Evolutionary conservation across 257 asterid species (phyloP).

Genomic region (Solanum stenotomum): DNA sequence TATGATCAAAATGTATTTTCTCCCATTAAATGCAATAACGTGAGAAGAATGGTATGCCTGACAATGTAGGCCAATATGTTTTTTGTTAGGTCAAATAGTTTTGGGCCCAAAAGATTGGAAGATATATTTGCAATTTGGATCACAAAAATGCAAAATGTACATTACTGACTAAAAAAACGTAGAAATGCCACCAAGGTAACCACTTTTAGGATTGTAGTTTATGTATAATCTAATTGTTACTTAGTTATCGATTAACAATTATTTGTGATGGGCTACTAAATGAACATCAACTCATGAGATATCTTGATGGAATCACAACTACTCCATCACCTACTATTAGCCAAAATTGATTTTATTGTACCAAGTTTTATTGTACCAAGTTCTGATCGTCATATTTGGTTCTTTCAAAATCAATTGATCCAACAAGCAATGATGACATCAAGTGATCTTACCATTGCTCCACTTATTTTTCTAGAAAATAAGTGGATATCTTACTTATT

Average conservation of each 20-base stretch:
- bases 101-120: slow-evolving; percentile 5
- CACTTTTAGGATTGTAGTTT: neutral
- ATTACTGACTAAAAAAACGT: neutral
- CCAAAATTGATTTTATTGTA: too few relatives aligned
- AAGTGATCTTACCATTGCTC: too few relatives aligned
- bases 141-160: neutral
- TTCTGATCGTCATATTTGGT: too few relatives aligned
- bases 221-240: neutral
- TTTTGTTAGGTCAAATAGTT: slow-evolving; percentile 6
- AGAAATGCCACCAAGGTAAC: neutral
- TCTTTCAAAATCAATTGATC: too few relatives aligned
- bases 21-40: slow-evolving; percentile 12
- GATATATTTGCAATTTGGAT: neutral
- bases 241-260: neutral
- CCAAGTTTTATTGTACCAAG: too few relatives aligned
- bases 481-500: neutral
- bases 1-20: slow-evolving; percentile 8
- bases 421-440: too few relatives aligned
- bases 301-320: too few relatives aligned
- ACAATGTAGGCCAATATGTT: slow-evolving; percentile 19
- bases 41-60: slow-evolving; percentile 11
- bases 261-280: too few relatives aligned
- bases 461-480: neutral
- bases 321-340: too few relatives aligned
- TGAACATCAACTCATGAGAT: too few relatives aligned